Evolutionary conservation across 306 rosid species (phyloP).

Genomic region (Morella rubra): DNA sequence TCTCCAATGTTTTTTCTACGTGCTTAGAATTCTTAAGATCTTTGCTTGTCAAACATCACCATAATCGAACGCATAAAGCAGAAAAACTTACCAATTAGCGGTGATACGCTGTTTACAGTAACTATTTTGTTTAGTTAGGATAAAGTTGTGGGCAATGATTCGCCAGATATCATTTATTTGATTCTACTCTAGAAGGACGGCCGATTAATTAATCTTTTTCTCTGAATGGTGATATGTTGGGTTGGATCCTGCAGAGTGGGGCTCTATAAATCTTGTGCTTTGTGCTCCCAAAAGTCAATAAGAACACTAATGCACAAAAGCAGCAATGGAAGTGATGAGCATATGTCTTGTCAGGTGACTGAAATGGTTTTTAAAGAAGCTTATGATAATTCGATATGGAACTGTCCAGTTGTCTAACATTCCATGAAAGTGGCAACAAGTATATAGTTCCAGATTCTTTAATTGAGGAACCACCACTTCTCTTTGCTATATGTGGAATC

Average conservation of each 20-base stretch:
- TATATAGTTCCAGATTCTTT: neutral
- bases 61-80: too few relatives aligned
- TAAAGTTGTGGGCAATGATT: too few relatives aligned
- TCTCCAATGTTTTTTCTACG: too few relatives aligned
- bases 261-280: conserved; percentile 20
- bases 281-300: neutral
- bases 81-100: too few relatives aligned
- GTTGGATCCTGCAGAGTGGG: conserved; percentile 14
- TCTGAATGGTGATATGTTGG: neutral
- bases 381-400: neutral
- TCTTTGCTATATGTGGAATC: neutral
- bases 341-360: conserved; percentile 9
- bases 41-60: too few relatives aligned
- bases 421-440: too few relatives aligned
- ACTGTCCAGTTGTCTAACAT: neutral
- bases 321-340: conserved; percentile 33
- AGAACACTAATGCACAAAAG: conserved; percentile 34
- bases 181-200: neutral
- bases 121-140: too few relatives aligned
- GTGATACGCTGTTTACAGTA: too few relatives aligned
- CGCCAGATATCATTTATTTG: too few relatives aligned
- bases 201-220: neutral
- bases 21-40: too few relatives aligned
- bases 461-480: neutral
- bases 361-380: neutral